Base-by-base conservation (phyloP, 495 filamentous ascomycete genomes). In the Bacidia gigantensis region DNA sequence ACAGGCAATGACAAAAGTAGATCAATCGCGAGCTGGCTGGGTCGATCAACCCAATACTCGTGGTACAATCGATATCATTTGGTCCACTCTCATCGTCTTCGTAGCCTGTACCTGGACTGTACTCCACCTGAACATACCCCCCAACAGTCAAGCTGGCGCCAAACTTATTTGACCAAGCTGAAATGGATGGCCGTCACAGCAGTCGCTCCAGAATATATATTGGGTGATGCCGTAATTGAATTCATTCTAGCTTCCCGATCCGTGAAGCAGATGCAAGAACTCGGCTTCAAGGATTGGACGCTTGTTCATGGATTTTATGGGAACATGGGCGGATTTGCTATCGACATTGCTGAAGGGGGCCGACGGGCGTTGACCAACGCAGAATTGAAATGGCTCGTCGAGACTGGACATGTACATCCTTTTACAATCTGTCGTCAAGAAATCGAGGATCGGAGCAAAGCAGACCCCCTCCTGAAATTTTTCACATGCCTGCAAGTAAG, bases 191-290 rank as follows among this genome's bases (percentile, higher is more conserved):
- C 35, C 38, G 53, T 71, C 3, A 53, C 46, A 0, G 3, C 68
- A 11, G 47, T 67, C 7, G 66, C 63, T 12, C 65, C 69, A 10
- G 69, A 71, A 39, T 63, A 68, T 25, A 23, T 69, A 3, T 51
- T 67, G 11, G 46, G 60, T 39, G 20, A 63, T 3, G 61, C 69
- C 2, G 23, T 66, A 11, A 64, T 65, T 0, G 64, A 72, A 50
- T 69, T 61, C 57, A 60, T 58, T 7, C 58, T 60, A 3, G 69
- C 70, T 3, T 56, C 60, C 11, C 41, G 26, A 5, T 67, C 65
- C 1, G 47, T 65, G 11, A 51, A 58, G 40, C 59, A 60, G 2
- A 56, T 61, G 32, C 7, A 20, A 7, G n/a, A 18, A 20, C 7
- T 43, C 14, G 22, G 46, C 24, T 55, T 61, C 41, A 50, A 57